Evolutionary conservation across 202 grass and related monocot genomes (phyloP), one percentile per base, ranked within the genome.

Genomic region (Saccharum hybrid): DNA sequence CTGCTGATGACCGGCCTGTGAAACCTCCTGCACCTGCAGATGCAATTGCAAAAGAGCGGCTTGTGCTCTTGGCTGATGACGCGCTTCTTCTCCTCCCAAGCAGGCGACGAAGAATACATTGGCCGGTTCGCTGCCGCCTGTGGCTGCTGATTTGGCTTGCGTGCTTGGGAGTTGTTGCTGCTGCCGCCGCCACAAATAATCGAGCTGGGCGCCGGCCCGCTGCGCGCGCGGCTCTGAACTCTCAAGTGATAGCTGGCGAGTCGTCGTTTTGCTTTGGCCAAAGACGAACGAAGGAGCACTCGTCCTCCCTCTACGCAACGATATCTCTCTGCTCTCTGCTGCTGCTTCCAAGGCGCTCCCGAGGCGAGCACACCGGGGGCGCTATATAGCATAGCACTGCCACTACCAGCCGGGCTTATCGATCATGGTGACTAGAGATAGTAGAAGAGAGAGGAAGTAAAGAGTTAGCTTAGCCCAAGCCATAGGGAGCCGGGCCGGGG

Each of bases 291-390:
- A 23, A 10, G 34, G 5, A 79, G 63, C 84, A 92, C 57, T 88
- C 69, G 33, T 85, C 87, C 87, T 76, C 72, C 87, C 68, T 89
- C 79, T 63, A 94, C 89, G 87, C 94, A 97, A 97, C 80, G 83
- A 30, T 9, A 30, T 28, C n/a, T 63, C 43, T 86, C 86, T 88
- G 11, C 3, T 7, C n/a, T n/a, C n/a, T 26, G 54, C 57, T 23
- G n/a, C 87, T 72, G 39, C 82, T 73, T 88, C 89, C 91, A 87
- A 91, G 61, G 61, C 56, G 78, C 78, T 36, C 82, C 46, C 21
- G 3, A 43, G 34, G 63, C 2, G n/a, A 84, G 21, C 10, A 37
- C 72, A 65, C 56, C 16, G 49, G 34, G 10, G 10, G 14, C 33
- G 78, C 74, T 90, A 87, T 84, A 90, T 66, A 81, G 9, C 8